A percentile compares a stretch with the other conserved stretches of the same genome.
Conservation (phyloP, 345 rosid species). For the Zanthoxylum bungeanum region DNA sequence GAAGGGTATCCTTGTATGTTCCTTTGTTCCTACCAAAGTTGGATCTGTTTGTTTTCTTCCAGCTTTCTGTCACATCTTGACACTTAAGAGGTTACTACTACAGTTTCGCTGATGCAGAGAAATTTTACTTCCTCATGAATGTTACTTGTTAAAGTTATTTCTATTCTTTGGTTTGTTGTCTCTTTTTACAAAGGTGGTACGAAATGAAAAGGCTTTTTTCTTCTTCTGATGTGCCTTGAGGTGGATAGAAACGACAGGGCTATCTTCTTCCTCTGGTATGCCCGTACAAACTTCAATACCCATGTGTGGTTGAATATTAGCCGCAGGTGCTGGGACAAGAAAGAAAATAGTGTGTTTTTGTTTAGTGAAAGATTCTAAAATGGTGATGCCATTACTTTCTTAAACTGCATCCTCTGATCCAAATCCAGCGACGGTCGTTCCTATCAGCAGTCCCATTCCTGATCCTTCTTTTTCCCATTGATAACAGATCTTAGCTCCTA, state of each 20-base stretch:
- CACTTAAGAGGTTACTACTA: no score
- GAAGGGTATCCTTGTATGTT: no score
- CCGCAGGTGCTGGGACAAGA: not conserved
- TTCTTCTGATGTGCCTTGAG: no score
- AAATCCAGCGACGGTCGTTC: constrained; percentile 9
- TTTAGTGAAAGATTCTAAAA: not conserved
- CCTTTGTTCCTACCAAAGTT: no score
- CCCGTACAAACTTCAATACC: not conserved
- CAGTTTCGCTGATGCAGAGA: no score
- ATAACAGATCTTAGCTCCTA: constrained; percentile 2
- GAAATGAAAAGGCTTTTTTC: constrained; percentile 3
- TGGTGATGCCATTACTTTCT: not conserved
- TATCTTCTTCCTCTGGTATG: constrained; percentile 3
- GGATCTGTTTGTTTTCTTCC: not conserved
- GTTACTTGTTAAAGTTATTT: not conserved
- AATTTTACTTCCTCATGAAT: not conserved
- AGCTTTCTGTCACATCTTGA: not conserved
- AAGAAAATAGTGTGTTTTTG: not conserved
- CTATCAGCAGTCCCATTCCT: not conserved
- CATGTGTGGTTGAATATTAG: not conserved
- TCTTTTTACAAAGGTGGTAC: not conserved
- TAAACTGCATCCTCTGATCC: not conserved
- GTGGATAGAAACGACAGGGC: no score
- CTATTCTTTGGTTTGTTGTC: constrained; percentile 1
- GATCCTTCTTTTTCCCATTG: not conserved